phyloP scores from a whole-genome alignment of 2,329 filamentous ascomycete species.

The Cytospora chrysosperma region DNA sequence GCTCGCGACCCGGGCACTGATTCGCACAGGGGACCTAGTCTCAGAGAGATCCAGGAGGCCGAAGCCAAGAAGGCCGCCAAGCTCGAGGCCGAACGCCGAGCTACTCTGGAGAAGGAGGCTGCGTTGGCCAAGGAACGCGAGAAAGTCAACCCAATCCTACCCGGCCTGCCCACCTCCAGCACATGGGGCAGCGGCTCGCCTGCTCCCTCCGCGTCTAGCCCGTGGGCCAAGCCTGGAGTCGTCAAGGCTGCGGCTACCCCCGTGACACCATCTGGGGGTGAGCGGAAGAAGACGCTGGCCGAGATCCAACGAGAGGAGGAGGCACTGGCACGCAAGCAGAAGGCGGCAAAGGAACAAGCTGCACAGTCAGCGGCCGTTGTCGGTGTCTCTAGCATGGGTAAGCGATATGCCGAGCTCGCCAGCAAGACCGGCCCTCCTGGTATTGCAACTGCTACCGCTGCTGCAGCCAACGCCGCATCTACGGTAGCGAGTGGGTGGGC shows the following conservation, averaged over 20 bases:
- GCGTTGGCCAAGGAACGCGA: slow-evolving; percentile 58
- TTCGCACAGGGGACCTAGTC: slow-evolving; percentile 77
- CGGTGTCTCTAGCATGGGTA: slow-evolving; percentile 55
- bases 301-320: slow-evolving; percentile 98
- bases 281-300: slow-evolving; percentile 80
- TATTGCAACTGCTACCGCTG: slow-evolving; percentile 39
- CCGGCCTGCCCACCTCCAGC: slow-evolving; percentile 80
- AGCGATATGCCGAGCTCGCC: slow-evolving; percentile 93
- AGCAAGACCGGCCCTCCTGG: slow-evolving; percentile 58
- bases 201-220: slow-evolving; percentile 52
- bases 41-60: slow-evolving; percentile 95
- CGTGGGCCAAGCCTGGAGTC: slow-evolving; percentile 66
- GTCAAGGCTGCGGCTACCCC: slow-evolving; percentile 39
- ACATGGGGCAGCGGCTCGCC: slow-evolving; percentile 86
- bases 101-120: slow-evolving; percentile 76
- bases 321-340: slow-evolving; percentile 69
- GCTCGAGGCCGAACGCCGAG: slow-evolving; percentile 77
- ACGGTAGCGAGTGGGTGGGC: slow-evolving; percentile 70
- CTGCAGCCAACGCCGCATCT: slow-evolving; percentile 25
- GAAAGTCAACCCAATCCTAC: slow-evolving; percentile 59
- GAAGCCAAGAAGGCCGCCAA: slow-evolving; percentile 91
- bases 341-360: slow-evolving; percentile 51
- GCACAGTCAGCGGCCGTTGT: slow-evolving; percentile 49
- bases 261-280: slow-evolving; percentile 35
- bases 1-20: slow-evolving; percentile 76